phyloP scores from a whole-genome alignment of 73 alveolate species.

The Loxodes magnus region DNA sequence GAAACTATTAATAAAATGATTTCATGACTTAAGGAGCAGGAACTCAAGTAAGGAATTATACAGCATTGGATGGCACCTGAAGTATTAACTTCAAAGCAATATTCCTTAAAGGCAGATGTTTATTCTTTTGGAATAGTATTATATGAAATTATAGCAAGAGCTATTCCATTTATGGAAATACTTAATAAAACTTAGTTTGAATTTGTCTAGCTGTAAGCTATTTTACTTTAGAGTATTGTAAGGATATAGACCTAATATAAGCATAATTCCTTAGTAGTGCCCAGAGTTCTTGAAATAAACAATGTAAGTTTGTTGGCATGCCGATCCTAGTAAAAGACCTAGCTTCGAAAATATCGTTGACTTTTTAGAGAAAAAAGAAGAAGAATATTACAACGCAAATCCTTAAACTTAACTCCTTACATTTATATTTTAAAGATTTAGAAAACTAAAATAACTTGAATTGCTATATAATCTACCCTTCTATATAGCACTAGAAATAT shows the following conservation, averaged over 20 bases:
- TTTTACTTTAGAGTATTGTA: no score
- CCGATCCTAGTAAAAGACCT: constrained; percentile 36
- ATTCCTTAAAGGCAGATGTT: constrained; percentile 96
- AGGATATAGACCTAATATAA: constrained; percentile 14
- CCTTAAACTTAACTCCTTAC: no score
- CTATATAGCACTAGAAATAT: no score
- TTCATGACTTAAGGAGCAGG: constrained; percentile 96
- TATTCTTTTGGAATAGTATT: constrained; percentile 92
- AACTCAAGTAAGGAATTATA: constrained; percentile 65
- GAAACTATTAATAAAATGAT: constrained; percentile 59
- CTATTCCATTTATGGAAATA: constrained; percentile 88
- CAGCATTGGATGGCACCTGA: constrained; percentile 99
- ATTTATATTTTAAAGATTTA: no score
- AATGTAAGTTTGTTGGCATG: constrained; percentile 45
- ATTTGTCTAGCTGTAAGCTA: no score
- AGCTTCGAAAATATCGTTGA: constrained; percentile 16
- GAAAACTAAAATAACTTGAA: no score
- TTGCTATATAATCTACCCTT: no score
- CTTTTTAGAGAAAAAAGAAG: no score
- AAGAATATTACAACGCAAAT: no score
- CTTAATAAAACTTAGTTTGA: no score
- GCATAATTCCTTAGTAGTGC: constrained; percentile 8
- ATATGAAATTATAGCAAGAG: constrained; percentile 96
- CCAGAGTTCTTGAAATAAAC: constrained; percentile 32
- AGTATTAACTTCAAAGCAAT: constrained; percentile 84